Percentiles rank a stretch among this genome's conserved stretches.
phyloP scores from a whole-genome alignment of 2,329 filamentous ascomycete species.

The Gaeumannomyces tritici region DNA sequence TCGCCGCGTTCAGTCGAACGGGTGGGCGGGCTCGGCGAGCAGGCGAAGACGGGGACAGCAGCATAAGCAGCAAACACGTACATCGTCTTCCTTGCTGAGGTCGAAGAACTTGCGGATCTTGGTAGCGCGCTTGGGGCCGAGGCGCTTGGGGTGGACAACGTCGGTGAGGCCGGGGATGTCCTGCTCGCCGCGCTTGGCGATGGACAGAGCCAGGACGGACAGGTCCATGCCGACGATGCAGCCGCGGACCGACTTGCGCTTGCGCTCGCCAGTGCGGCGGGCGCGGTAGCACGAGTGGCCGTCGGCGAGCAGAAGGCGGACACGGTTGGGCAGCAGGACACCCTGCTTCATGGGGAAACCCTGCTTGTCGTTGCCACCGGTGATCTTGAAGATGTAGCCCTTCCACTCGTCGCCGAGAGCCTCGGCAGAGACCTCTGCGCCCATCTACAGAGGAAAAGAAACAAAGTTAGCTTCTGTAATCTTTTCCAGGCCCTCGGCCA shows the following conservation, averaged over 20 bases:
- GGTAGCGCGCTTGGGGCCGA: slow-evolving; percentile 98
- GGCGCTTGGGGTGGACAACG: slow-evolving; percentile 95
- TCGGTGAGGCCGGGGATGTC: slow-evolving; percentile 97
- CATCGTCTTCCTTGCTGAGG: slow-evolving; percentile 99
- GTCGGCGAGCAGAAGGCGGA: slow-evolving; percentile 88
- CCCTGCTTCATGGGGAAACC: slow-evolving; percentile 99
- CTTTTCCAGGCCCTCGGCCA: not conserved
- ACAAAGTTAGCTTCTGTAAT: not conserved
- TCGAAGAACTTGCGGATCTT: slow-evolving; percentile 99
- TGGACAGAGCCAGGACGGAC: slow-evolving; percentile 83
- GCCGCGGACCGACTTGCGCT: slow-evolving; percentile 97
- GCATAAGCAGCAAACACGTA: slow-evolving; percentile 53
- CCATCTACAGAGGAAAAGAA: slow-evolving; percentile 52
- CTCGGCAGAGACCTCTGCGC: slow-evolving; percentile 86
- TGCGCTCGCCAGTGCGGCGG: slow-evolving; percentile 88
- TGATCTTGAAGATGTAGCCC: slow-evolving; percentile 99
- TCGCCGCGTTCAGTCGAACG: slow-evolving; percentile 13
- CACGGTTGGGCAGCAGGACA: slow-evolving; percentile 97
- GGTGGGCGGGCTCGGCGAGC: slow-evolving; percentile 32
- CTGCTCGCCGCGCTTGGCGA: slow-evolving; percentile 95
- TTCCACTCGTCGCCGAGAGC: slow-evolving; percentile 98
- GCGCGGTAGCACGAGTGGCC: slow-evolving; percentile 99
- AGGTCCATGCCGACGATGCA: slow-evolving; percentile 98
- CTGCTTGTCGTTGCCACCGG: slow-evolving; percentile 99
- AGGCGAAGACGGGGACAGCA: slow-evolving; percentile 60